phyloP scores from a whole-genome alignment of 2,329 filamentous ascomycete species.

The Alternaria triticina region DNA sequence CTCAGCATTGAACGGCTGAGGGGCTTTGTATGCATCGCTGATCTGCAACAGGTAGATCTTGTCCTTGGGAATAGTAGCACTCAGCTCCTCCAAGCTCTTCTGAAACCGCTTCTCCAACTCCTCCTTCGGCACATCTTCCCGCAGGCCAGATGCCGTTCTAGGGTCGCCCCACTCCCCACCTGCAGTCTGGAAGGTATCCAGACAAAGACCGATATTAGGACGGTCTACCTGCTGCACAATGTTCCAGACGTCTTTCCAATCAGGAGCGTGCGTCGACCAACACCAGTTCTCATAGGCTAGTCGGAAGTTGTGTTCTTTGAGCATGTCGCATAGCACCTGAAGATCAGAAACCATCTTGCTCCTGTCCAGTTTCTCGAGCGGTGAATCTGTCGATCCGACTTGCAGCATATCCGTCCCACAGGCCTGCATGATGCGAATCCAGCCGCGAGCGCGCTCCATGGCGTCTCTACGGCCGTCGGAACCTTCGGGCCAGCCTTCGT shows the following conservation, averaged over 20 bases:
- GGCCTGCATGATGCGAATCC: constrained; percentile 74
- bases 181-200: constrained; percentile 79
- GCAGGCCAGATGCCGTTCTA: constrained; percentile 65
- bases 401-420: constrained; percentile 74
- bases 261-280: constrained; percentile 67
- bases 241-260: constrained; percentile 73
- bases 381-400: constrained; percentile 67
- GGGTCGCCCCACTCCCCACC: constrained; percentile 78
- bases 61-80: constrained; percentile 64
- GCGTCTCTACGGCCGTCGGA: constrained; percentile 66
- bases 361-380: constrained; percentile 60
- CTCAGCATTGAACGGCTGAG: constrained; percentile 60
- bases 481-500: constrained; percentile 73
- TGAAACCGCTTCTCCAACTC: constrained; percentile 60
- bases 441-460: constrained; percentile 67
- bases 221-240: constrained; percentile 69
- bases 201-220: constrained; percentile 73
- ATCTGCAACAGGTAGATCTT: constrained; percentile 80
- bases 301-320: constrained; percentile 63
- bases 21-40: constrained; percentile 73
- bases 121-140: constrained; percentile 56
- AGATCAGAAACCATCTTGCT: constrained; percentile 66
- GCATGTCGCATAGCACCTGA: constrained; percentile 60
- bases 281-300: constrained; percentile 85
- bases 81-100: constrained; percentile 63